phyloP scores from a whole-genome alignment of 169 alveolate genomes.

The Eimeria sp. region DNA sequence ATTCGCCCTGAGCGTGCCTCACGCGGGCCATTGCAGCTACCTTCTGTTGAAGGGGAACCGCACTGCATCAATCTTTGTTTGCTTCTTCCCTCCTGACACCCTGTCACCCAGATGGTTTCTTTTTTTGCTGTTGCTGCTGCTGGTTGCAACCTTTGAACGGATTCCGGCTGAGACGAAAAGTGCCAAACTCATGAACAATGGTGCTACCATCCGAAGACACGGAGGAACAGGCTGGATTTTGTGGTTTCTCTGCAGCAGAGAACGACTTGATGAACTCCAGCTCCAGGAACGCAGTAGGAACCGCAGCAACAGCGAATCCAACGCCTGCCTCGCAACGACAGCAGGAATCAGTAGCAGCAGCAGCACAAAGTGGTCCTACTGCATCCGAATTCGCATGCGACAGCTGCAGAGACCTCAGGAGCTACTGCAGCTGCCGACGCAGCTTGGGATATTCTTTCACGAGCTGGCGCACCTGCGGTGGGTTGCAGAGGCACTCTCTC shows the following conservation, averaged over 20 bases:
- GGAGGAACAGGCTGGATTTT: neutral
- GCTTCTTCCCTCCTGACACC: neutral
- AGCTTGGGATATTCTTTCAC: constrained; percentile 84
- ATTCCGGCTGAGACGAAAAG: neutral
- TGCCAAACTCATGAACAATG: neutral
- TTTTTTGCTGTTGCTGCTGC: neutral
- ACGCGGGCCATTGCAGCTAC: neutral
- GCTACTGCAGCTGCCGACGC: constrained; percentile 81
- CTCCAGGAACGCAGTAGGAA: neutral
- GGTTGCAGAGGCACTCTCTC: neutral
- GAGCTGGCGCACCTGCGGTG: constrained; percentile 84
- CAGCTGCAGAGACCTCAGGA: constrained; percentile 74
- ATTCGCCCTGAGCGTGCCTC: neutral
- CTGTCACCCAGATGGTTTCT: neutral
- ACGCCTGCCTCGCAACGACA: neutral
- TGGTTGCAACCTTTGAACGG: neutral
- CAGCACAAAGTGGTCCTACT: constrained; percentile 42
- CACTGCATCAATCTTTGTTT: neutral
- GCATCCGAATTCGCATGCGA: constrained; percentile 78
- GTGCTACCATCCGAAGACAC: neutral
- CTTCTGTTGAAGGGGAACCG: neutral
- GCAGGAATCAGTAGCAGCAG: neutral
- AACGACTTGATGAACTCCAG: constrained; percentile 7
- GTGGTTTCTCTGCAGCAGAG: constrained; percentile 16
- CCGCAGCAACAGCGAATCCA: constrained; percentile 19